These are phyloP conservation scores for Grosmannia huntii DNA, from an alignment of 2,329 filamentous ascomycete species.

Conservation along the genomic window DNA sequence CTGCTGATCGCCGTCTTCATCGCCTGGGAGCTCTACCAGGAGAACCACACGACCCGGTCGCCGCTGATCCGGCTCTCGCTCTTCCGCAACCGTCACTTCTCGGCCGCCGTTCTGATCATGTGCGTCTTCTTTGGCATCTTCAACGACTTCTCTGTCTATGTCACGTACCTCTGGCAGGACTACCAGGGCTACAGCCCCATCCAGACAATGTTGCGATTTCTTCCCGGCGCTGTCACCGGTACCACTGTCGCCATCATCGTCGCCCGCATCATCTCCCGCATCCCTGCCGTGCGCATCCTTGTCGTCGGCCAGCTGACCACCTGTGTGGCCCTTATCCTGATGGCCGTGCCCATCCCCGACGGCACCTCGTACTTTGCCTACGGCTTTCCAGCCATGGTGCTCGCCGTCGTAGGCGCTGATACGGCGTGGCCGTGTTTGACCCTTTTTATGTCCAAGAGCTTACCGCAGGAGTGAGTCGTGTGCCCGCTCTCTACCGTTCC, in stretches of 20 bases:
- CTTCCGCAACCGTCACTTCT: conserved; percentile 44
- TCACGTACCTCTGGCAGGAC: conserved; percentile 58
- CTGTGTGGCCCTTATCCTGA: conserved; percentile 37
- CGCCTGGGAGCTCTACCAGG: conserved; percentile 47
- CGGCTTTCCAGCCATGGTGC: conserved; percentile 49
- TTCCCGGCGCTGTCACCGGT: conserved; percentile 50
- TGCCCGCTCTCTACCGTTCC: background rate
- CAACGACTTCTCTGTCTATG: conserved; percentile 53
- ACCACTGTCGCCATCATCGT: conserved; percentile 40
- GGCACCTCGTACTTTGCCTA: conserved; percentile 51
- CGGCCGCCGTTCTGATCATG: conserved; percentile 52
- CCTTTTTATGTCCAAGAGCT: conserved; percentile 48
- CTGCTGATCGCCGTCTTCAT: conserved; percentile 42
- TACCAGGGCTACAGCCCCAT: conserved; percentile 47
- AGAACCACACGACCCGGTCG: conserved; percentile 25
- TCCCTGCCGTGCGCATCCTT: conserved; percentile 45
- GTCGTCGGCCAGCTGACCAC: conserved; percentile 43
- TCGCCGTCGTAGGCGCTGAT: conserved; percentile 52
- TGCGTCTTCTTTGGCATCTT: conserved; percentile 53
- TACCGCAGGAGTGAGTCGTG: conserved; percentile 27
- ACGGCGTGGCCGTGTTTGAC: conserved; percentile 52
- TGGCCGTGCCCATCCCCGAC: conserved; percentile 44
- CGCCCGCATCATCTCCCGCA: conserved; percentile 38
- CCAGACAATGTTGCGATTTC: conserved; percentile 53
- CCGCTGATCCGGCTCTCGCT: conserved; percentile 54